phyloP scores from a whole-genome alignment of 192 early-diverging fungal genomes.

The Kappamyces sp. region DNA sequence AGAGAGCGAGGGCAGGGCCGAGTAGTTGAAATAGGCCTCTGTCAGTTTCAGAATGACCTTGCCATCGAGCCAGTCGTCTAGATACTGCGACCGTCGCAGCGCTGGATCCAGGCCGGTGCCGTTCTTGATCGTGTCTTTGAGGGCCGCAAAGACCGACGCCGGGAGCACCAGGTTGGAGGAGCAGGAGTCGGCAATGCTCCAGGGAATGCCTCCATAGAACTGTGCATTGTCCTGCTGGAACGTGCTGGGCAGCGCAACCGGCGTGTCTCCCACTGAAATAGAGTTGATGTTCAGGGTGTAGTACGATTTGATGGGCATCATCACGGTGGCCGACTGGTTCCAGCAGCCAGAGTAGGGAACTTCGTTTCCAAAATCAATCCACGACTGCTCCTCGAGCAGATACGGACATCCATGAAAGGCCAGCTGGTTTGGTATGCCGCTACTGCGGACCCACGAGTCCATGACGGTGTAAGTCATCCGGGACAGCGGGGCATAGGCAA shows the following conservation, averaged over 20 bases:
- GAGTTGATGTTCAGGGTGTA: slow-evolving; percentile 4
- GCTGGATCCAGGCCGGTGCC: neutral
- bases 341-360: neutral
- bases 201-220: neutral
- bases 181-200: slow-evolving; percentile 14
- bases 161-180: slow-evolving; percentile 1
- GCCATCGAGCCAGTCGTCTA: neutral
- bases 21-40: neutral
- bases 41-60: neutral
- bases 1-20: neutral
- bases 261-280: neutral
- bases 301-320: slow-evolving; percentile 5
- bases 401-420: slow-evolving; percentile 8
- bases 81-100: neutral
- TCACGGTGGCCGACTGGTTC: neutral
- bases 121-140: slow-evolving; percentile 1
- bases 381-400: neutral
- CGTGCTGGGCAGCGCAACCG: neutral
- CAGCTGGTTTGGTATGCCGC: slow-evolving; percentile 1
- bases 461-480: slow-evolving; percentile 3
- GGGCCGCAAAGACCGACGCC: neutral
- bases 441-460: slow-evolving; percentile 7
- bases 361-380: slow-evolving; percentile 9
- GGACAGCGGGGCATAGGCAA: slow-evolving; percentile 1
- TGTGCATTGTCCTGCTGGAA: neutral